phyloP scores from a whole-genome alignment of 139 green algal genomes.

The Penium margaritaceum region DNA sequence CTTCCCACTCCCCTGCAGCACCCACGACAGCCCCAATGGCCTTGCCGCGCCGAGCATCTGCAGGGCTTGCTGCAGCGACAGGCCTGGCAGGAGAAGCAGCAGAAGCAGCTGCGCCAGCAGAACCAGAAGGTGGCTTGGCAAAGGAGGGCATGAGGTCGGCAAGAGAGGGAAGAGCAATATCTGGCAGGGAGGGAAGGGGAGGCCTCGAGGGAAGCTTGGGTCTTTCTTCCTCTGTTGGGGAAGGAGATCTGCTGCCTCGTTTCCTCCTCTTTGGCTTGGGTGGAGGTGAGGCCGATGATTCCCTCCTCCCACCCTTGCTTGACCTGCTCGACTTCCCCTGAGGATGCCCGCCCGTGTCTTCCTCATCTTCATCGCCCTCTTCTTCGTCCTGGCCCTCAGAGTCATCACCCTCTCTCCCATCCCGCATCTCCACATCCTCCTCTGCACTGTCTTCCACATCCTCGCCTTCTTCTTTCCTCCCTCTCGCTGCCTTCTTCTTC shows the following conservation, averaged over 20 bases:
- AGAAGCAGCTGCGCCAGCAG: background rate
- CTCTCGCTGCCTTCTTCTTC: background rate
- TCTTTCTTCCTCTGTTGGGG: background rate
- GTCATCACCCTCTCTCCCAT: too few relatives aligned
- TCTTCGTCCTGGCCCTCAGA: too few relatives aligned
- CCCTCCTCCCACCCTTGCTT: too few relatives aligned
- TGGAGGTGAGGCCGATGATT: too few relatives aligned
- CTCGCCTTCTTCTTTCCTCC: background rate
- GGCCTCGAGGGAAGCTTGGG: background rate
- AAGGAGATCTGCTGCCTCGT: too few relatives aligned
- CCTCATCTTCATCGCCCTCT: too few relatives aligned
- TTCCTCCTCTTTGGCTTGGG: too few relatives aligned
- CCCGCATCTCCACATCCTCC: background rate
- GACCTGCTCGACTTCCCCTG: too few relatives aligned
- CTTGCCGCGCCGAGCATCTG: background rate
- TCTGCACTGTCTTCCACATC: background rate
- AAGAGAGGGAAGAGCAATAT: background rate
- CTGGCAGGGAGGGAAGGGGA: background rate
- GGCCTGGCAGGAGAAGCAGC: too few relatives aligned
- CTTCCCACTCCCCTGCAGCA: background rate
- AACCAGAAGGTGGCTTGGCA: background rate
- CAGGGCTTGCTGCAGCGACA: too few relatives aligned
- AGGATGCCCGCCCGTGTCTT: too few relatives aligned
- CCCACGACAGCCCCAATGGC: background rate
- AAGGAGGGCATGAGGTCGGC: slow-evolving; percentile 11